Base-by-base conservation (phyloP, 495 filamentous ascomycete genomes). In the Xeromyces bisporus region DNA sequence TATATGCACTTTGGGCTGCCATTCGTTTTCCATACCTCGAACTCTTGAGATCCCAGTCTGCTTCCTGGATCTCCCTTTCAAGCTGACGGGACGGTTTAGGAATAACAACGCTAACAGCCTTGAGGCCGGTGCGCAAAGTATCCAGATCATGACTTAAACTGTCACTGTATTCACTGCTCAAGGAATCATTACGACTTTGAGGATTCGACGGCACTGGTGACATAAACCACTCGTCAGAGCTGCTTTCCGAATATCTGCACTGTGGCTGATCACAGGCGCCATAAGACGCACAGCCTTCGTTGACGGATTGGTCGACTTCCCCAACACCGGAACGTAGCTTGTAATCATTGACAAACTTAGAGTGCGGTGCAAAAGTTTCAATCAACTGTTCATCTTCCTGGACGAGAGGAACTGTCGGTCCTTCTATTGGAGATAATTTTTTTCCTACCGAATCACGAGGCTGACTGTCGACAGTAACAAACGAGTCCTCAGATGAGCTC, bases 291-390 rank as follows among this genome's bases (percentile, higher is more conserved):
- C 64, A 68, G 2, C 64, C 64, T 2, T 25, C 34, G 23, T 54
- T 54, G 13, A 64, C 64, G 3, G 43, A 57, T n/a, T 58, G 43
- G 0, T 34, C 11, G 2, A 50, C 48, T 1, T 34, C 41, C 3
- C 33, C 27, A 1, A 63, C 60, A 0, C 55, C 60, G 3, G 47
- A 35, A 0, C 42, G 40, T 0, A 65, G 32, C n/a, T 54, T 44
- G 31, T 61, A 59, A 6, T 52, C 38, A 15, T 56, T 53, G 3
- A 60, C 39, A n/a, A 68, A 68, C 8, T 48, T 48, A 35, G 66
- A 68, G 26, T 54, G 50, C 1, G 51, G 32, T 0, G 46, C 47
- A 3, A 50, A 36, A 6, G 36, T 20, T 0, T 46, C 42, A 0
- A 61, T 41, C n/a, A 32, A 33, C 2, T 31, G 41, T 3, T 46